Percentiles rank a stretch among this genome's conserved stretches.
Conservation (phyloP, 2,329 filamentous ascomycete species). For the Fusarium coicis region DNA sequence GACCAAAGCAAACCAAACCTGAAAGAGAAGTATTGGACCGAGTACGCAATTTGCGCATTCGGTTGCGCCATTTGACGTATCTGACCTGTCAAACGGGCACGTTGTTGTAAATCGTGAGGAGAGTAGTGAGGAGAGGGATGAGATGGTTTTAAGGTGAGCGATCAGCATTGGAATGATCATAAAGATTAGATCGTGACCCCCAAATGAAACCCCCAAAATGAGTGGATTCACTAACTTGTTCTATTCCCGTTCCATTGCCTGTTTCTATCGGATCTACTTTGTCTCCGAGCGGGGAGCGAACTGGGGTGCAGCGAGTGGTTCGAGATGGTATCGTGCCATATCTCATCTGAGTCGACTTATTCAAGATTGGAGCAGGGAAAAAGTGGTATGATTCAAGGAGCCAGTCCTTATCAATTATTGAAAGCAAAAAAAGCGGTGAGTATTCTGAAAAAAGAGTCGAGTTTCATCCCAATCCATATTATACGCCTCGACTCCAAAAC, state of each 20-base stretch:
- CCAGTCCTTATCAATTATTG: not conserved
- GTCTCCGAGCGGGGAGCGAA: not conserved
- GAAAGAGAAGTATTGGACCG: not conserved
- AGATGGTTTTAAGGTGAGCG: not conserved
- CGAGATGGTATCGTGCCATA: conserved; percentile 28
- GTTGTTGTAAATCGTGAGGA: not conserved
- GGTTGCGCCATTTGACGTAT: conserved; percentile 28
- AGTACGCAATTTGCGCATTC: conserved; percentile 34
- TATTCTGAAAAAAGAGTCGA: conserved; percentile 35
- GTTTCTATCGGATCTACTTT: conserved; percentile 19
- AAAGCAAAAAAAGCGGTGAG: conserved; percentile 8
- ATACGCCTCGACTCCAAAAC: conserved; percentile 27
- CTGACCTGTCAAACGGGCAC: conserved; percentile 6
- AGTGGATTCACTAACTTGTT: conserved; percentile 19
- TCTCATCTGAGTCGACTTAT: not conserved
- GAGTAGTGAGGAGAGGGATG: too few relatives aligned
- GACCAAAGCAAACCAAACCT: conserved; percentile 1
- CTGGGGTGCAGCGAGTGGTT: not conserved
- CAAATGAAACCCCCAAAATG: conserved; percentile 9
- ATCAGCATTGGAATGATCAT: not conserved
- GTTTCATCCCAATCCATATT: conserved; percentile 19
- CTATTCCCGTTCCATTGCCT: conserved; percentile 18
- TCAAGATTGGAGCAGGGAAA: not conserved
- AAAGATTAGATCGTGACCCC: not conserved
- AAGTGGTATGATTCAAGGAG: conserved; percentile 12